phyloP scores from a whole-genome alignment of 148 eudicot species.

The Nepenthes mirabilis region DNA sequence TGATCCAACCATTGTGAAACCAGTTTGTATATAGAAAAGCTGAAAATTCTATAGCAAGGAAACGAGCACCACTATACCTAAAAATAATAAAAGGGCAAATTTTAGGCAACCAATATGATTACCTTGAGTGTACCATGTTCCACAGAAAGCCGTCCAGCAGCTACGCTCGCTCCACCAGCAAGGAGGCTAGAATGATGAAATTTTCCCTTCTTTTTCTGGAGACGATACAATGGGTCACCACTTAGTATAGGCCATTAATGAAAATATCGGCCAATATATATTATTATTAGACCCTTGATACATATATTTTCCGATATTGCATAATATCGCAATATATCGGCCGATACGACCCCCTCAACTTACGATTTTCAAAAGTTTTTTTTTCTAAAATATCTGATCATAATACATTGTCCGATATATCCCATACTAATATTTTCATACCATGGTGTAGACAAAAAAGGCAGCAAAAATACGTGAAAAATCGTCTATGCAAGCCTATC shows the following conservation, averaged over 20 bases:
- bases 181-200: constrained; percentile 98
- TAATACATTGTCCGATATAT: no score
- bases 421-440: no score
- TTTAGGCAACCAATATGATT: constrained; percentile 1
- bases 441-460: no score
- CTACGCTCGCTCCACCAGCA: constrained; percentile 90
- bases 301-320: no score
- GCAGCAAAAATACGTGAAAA: not conserved
- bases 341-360: no score
- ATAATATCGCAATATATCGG: no score
- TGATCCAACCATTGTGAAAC: not conserved
- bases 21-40: not conserved
- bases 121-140: constrained; percentile 76
- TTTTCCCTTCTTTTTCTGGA: constrained; percentile 79
- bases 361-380: no score
- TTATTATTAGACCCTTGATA: no score
- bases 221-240: constrained; percentile 4
- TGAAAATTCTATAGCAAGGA: no score
- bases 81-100: not conserved
- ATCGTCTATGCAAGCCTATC: not conserved
- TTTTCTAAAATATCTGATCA: no score
- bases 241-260: not conserved
- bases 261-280: no score
- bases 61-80: no score
- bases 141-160: constrained; percentile 78